Conservation (phyloP, 257 asterid species). For the Capsicum chinense region DNA sequence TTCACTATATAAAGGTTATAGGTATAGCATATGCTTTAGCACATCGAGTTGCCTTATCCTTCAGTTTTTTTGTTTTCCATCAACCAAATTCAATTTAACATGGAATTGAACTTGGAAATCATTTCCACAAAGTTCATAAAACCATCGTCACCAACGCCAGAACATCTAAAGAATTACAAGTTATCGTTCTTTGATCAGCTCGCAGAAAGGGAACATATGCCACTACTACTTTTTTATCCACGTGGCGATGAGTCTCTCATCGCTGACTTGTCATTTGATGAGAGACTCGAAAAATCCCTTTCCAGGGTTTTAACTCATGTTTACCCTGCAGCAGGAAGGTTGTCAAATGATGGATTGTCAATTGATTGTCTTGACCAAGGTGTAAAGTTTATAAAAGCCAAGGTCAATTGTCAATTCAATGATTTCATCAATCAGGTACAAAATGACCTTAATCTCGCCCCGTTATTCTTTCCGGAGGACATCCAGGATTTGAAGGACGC, state of each 20-base stretch:
- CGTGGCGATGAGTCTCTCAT: background rate
- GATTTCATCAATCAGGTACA: background rate
- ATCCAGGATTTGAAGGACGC: background rate
- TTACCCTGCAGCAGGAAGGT: constrained; percentile 51
- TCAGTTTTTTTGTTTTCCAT: background rate
- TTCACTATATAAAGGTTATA: background rate
- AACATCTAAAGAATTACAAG: constrained; percentile 34
- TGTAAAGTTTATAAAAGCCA: constrained; percentile 41
- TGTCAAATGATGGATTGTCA: constrained; percentile 18
- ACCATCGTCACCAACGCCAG: constrained; percentile 54
- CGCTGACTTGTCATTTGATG: background rate
- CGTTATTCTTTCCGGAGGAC: background rate
- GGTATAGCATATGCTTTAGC: background rate
- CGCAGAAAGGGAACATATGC: constrained; percentile 35
- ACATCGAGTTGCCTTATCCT: background rate
- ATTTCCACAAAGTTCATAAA: constrained; percentile 39
- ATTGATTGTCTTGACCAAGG: constrained; percentile 50
- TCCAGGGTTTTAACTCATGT: constrained; percentile 40
- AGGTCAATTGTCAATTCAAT: background rate
- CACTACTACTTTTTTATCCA: constrained; percentile 45
- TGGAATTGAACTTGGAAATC: constrained; percentile 26
- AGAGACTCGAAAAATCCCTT: constrained; percentile 37
- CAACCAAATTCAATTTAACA: background rate
- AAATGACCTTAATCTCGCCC: background rate
- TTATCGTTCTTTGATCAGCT: constrained; percentile 53